A percentile compares a stretch with the other conserved stretches of the same genome.
phyloP scores from a whole-genome alignment of 2,329 filamentous ascomycete genomes.

The Gaeumannomyces sp. region DNA sequence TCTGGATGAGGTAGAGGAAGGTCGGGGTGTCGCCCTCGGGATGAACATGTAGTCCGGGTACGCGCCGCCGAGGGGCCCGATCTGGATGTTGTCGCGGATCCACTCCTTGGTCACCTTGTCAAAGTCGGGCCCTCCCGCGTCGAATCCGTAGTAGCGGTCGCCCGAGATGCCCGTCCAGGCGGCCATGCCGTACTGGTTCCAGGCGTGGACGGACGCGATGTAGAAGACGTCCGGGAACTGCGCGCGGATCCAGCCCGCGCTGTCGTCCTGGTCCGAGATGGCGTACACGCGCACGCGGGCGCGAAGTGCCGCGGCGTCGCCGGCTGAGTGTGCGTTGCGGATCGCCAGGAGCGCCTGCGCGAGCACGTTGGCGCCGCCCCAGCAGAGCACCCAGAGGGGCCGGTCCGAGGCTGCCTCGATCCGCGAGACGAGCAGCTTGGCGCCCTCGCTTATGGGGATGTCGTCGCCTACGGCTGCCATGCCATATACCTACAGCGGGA shows the following conservation, averaged over 20 bases:
- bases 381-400: conserved; percentile 45
- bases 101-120: conserved; percentile 42
- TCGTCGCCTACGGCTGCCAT: conserved; percentile 26
- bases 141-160: conserved; percentile 23
- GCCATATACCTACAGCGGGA: conserved; percentile 23
- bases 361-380: conserved; percentile 48
- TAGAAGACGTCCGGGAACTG: conserved; percentile 50
- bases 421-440: conserved; percentile 32
- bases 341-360: conserved; percentile 40
- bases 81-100: conserved; percentile 47
- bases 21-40: conserved; percentile 48
- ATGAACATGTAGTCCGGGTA: conserved; percentile 45
- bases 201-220: conserved; percentile 49
- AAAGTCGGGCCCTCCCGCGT: conserved; percentile 39
- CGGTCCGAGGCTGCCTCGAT: conserved; percentile 22
- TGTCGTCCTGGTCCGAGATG: conserved; percentile 55
- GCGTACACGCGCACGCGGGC: conserved; percentile 44
- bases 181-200: conserved; percentile 47
- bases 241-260: conserved; percentile 47
- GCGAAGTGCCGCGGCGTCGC: conserved; percentile 29
- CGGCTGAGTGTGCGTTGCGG: conserved; percentile 21
- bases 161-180: conserved; percentile 47
- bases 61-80: conserved; percentile 34
- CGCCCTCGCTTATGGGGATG: conserved; percentile 30
- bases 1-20: conserved; percentile 42